Base-by-base conservation (phyloP, 495 filamentous ascomycete genomes). In the Friedmanniomyces simplex region DNA sequence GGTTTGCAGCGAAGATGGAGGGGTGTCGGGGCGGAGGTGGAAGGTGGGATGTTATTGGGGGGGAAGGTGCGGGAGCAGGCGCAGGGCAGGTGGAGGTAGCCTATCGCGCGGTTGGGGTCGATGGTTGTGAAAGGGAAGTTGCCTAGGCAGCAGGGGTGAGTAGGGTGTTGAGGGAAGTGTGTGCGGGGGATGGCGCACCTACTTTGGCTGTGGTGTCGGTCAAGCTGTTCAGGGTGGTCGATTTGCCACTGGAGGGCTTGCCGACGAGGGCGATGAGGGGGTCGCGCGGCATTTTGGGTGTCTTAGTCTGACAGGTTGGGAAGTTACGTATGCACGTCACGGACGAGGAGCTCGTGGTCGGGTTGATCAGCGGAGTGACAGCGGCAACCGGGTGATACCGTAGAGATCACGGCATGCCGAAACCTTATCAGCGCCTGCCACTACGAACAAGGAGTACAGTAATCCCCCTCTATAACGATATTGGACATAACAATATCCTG, bases 81-180 rank as follows among this genome's bases (percentile, higher is more conserved):
- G 78, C 93, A 98, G 46, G 63, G 52, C 45, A 75, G 71, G 45
- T 72, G 72, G 50, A 73, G 88, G 71, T 96, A 98, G 58, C 93
- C 93, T 67, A 97, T 88, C 42, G 93, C 93, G 65, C 93, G 85
- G 71, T 98, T 94, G 16, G 93, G 93, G 69, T 98, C 93, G 70
- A 98, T 98, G 18, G 93, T 98, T 18, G 93, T 98, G 77, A 98
- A 98, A 49, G 93, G 93, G 67, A 96, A 98, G 74, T 97, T 97
- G 74, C 93, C 93, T 98, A 67, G 41, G 57, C 46, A 32, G 61
- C 32, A 8, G 13, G 16, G 36, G 28, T 37, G 1, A 37, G 39
- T 56, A 49, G 62, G 18, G 53, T 21, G 5, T 21, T 16, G 47
- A 43, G 24, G 37, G 24, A 28, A 47, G 63, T 59, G 46, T 34